Evolutionary conservation across 495 filamentous ascomycete species (phyloP), one percentile per base, ranked within the genome.

Genomic region (Talaromyces thailandensis): DNA sequence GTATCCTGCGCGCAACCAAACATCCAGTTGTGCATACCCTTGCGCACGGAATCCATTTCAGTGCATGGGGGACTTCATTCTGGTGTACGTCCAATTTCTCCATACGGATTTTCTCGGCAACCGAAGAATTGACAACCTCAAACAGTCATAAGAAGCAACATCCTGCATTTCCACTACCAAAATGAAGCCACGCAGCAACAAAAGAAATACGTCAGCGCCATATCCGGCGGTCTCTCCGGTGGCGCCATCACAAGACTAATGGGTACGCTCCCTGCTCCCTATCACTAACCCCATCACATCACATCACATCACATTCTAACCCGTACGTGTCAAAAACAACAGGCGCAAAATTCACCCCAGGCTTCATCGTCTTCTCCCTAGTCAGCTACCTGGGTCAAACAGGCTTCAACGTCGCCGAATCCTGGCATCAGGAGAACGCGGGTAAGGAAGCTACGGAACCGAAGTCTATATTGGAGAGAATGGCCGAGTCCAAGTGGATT

Each of bases 11-110:
- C 67, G 88, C 86, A 25, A 82, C 76, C n/a, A 85, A 87, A 18
- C 85, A 88, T 43, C 79, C 85, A 11, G 72, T 82, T 8, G 72
- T 96, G 5, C 94, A 92, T 75, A 85, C 91, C 5, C 52, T 86
- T 37, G 82, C 85, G 60, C 84, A 86, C 29, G 88, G 89, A 37
- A 76, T 89, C 45, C 92, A 96, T 74, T 96, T 88, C 82, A 89
- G 88, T 74, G 75, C 80, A 43, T 82, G 95, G 51, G 91, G 91
- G 29, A 83, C 80, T 51, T 86, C 85, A 18, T 98, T 87, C 71
- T 90, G 83, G 79, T 88, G 90, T 95, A 74, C 67, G 75, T 74
- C 43, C 56, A 37, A 50, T 40, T 40, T 52, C 53, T n/a, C 57
- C 31, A 56, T 58, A 52, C 58, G 3, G 40, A 43, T 16, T 35